A percentile compares a stretch with the other conserved stretches of the same genome.
phyloP scores from a whole-genome alignment of 345 rosid species.

The Arabis alpina region DNA sequence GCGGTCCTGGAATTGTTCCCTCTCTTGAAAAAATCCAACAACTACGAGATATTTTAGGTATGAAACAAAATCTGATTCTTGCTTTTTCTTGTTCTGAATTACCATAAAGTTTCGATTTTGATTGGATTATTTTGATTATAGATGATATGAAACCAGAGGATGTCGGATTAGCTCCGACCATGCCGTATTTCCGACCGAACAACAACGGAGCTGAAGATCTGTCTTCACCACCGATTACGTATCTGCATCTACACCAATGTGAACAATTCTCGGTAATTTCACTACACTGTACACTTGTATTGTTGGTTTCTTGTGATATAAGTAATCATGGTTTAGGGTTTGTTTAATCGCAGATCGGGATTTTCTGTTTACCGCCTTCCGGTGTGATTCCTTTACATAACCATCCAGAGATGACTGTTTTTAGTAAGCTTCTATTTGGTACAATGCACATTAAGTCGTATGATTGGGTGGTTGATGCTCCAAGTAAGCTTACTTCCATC shows the following conservation, averaged over 20 bases:
- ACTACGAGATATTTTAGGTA: conserved; percentile 77
- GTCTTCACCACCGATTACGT: conserved; percentile 55
- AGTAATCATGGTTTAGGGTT: conserved; percentile 33
- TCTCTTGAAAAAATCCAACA: conserved; percentile 59
- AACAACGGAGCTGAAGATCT: background rate
- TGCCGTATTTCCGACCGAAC: conserved; percentile 51
- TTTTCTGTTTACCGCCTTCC: conserved; percentile 90
- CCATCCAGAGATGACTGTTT: conserved; percentile 98
- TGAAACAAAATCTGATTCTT: background rate
- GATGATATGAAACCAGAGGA: conserved; percentile 68
- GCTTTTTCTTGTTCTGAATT: conserved; percentile 4
- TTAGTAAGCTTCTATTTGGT: conserved; percentile 92
- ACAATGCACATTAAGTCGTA: conserved; percentile 94
- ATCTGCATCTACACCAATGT: conserved; percentile 64
- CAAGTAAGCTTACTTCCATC: conserved; percentile 39
- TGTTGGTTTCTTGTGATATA: conserved; percentile 22
- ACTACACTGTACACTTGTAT: background rate
- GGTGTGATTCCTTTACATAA: conserved; percentile 93
- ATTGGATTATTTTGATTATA: conserved; percentile 26
- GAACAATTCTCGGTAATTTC: conserved; percentile 70
- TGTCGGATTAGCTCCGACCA: conserved; percentile 59
- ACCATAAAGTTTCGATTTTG: conserved; percentile 11
- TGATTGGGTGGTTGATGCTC: conserved; percentile 74
- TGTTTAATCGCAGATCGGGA: conserved; percentile 64
- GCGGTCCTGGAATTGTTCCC: conserved; percentile 65